Evolutionary conservation across 139 green algal species (phyloP).

Genomic region (Chlamydomonas incerta): DNA sequence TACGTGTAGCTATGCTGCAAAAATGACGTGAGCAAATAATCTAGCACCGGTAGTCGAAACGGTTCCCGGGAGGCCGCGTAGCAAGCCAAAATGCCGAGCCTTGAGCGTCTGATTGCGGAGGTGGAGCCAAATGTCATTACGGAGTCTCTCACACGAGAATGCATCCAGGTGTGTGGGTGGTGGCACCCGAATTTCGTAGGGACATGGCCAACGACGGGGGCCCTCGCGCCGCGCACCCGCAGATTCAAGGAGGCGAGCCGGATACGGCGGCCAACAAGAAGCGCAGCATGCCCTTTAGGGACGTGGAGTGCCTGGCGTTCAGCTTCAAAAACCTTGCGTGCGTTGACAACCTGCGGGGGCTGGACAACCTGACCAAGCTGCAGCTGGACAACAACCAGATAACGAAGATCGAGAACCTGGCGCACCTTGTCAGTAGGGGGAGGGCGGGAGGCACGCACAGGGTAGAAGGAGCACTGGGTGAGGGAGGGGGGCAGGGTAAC

Average conservation of each 20-base stretch:
- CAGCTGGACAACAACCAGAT: constrained; percentile 92
- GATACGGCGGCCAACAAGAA: constrained; percentile 77
- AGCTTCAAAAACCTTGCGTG: constrained; percentile 78
- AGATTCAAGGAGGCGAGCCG: constrained; percentile 56
- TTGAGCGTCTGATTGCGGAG: constrained; percentile 72
- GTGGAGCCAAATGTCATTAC: constrained; percentile 75
- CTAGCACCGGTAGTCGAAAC: not conserved
- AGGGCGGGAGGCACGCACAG: not conserved
- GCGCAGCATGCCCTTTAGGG: constrained; percentile 61
- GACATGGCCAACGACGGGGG: not conserved
- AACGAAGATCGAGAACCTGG: constrained; percentile 80
- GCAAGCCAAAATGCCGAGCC: constrained; percentile 1
- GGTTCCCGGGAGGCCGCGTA: not conserved
- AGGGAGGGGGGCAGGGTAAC: too few species aligned
- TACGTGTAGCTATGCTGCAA: not conserved
- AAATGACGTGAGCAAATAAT: not conserved
- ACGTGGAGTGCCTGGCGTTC: constrained; percentile 76
- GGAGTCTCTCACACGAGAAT: constrained; percentile 67
- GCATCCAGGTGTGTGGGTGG: constrained; percentile 65
- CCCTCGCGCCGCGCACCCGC: not conserved
- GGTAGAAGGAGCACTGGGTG: too few species aligned
- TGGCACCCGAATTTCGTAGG: not conserved
- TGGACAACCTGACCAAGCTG: constrained; percentile 82
- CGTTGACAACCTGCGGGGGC: constrained; percentile 79
- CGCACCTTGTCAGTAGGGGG: constrained; percentile 67